Conservation (phyloP, 164 flowering plant genomes). For the Sedum album region DNA sequence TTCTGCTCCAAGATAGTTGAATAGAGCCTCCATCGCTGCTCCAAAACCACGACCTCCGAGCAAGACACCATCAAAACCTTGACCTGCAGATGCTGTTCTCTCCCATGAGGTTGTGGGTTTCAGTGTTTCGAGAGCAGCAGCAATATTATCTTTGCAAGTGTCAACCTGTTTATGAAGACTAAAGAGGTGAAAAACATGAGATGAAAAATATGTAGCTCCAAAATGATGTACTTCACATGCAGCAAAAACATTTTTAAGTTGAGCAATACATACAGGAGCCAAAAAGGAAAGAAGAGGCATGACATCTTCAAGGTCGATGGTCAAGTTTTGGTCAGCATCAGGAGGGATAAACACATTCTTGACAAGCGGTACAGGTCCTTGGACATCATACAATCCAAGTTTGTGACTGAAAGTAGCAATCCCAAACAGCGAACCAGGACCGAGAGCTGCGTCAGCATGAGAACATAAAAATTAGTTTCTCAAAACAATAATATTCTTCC, state of each 20-base stretch:
- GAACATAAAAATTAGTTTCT: conserved; percentile 5
- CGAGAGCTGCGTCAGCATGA: conserved; percentile 49
- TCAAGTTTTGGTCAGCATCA: conserved; percentile 48
- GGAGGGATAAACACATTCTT: conserved; percentile 85
- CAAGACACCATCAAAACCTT: conserved; percentile 78
- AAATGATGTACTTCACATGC: neutral
- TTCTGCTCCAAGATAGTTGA: conserved; percentile 87
- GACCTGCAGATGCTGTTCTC: conserved; percentile 67
- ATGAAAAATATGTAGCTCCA: neutral
- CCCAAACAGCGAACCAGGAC: conserved; percentile 87
- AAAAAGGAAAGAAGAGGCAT: conserved; percentile 88
- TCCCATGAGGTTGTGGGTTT: conserved; percentile 95
- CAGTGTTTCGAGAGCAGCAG: conserved; percentile 86
- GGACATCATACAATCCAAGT: conserved; percentile 91
- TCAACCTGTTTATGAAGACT: conserved; percentile 48
- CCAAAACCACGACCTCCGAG: conserved; percentile 97
- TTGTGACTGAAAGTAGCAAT: conserved; percentile 97
- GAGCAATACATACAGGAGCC: conserved; percentile 72
- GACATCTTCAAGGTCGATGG: conserved; percentile 83
- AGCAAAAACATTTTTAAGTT: neutral
- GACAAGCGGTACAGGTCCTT: conserved; percentile 93
- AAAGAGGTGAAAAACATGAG: neutral
- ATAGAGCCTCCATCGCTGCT: conserved; percentile 83
- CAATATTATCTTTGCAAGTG: conserved; percentile 86
- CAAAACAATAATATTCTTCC: neutral